Evolutionary conservation across 345 rosid genomes (phyloP), one percentile per base, ranked within the genome.

Genomic region (Brassica incana): DNA sequence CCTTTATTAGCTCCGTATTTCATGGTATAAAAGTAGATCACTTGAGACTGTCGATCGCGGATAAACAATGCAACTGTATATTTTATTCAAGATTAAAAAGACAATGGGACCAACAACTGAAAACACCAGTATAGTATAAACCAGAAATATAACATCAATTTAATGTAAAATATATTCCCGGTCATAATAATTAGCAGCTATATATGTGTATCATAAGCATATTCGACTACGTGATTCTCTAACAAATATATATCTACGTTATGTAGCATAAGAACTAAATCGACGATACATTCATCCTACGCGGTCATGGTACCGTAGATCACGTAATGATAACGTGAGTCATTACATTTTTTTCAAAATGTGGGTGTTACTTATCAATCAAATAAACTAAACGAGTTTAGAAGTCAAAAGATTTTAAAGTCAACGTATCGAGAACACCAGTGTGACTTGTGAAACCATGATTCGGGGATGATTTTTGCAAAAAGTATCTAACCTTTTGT

Each of bases 401-500:
- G n/a, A 12, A 32, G 69, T 45, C 72, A 69, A 69, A 40, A 32
- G 16, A 14, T n/a, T 6, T 58, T 10, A 23, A 43, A 66, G 80
- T 71, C 80, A 67, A 76, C 74, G 74, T 71, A 45, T 81, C 36
- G 77, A 76, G 80, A 81, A 56, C 76, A 65, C 33, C 77, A 66
- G 60, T 45, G 45, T 36, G 15, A 80, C 56, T 32, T 54, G 59
- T 6, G 27, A 45, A 76, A 72, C 71, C 84, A 81, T 72, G 29
- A 81, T 81, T 65, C 71, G 72, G 72, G 84, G 84, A 48, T 76
- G 69, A 60, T 64, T 74, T 64, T 64, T 35, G 72, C 83, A 23
- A 58, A 50, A 81, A 71, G 77, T 48, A 66, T 33, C 16, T 36
- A 70, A 56, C 72, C 75, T 70, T 54, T 20, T 59, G 58, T 81